Percentiles rank a stretch among this genome's conserved stretches.
These are phyloP conservation scores for Naganishia albida DNA, from an alignment of 1,284 basidiomycete genomes.

Conservation along the genomic window DNA sequence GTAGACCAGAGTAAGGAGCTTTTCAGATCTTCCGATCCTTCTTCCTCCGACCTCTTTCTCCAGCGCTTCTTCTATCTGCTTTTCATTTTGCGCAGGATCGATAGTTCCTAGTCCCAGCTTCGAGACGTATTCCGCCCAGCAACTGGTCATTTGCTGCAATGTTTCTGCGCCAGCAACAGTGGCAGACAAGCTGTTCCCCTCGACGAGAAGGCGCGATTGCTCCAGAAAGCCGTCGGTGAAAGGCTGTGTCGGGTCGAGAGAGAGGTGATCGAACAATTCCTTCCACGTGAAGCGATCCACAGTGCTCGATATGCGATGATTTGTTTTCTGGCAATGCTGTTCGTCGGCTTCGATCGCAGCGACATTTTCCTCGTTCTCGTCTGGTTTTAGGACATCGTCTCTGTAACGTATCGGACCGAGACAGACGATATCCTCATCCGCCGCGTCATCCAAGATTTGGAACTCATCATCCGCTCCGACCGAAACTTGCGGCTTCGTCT, in stretches of 20 bases:
- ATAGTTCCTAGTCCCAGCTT: slow-evolving; percentile 45
- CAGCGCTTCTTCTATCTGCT: slow-evolving; percentile 40
- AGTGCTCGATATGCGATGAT: not conserved
- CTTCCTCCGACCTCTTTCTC: slow-evolving; percentile 16
- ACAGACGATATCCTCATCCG: not conserved
- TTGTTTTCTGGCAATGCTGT: not conserved
- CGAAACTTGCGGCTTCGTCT: not conserved
- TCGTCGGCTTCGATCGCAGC: not conserved
- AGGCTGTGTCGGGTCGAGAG: slow-evolving; percentile 55
- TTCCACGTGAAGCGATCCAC: slow-evolving; percentile 39
- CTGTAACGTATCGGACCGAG: not conserved
- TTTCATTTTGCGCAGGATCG: slow-evolving; percentile 34
- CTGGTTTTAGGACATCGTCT: not conserved
- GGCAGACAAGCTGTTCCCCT: slow-evolving; percentile 45
- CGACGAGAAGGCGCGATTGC: slow-evolving; percentile 57
- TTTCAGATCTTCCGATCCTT: slow-evolving; percentile 25
- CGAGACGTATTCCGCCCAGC: slow-evolving; percentile 47
- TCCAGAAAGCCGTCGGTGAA: slow-evolving; percentile 64
- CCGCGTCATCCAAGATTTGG: not conserved
- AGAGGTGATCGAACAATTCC: slow-evolving; percentile 58
- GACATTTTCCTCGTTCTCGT: not conserved
- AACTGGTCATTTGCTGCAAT: slow-evolving; percentile 43
- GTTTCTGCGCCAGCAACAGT: slow-evolving; percentile 39
- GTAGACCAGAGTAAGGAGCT: slow-evolving; percentile 29
- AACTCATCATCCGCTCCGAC: slow-evolving; percentile 4